A percentile compares a stretch with the other conserved stretches of the same genome.
phyloP scores from a whole-genome alignment of 2,329 filamentous ascomycete genomes.

The Fusarium longipes region DNA sequence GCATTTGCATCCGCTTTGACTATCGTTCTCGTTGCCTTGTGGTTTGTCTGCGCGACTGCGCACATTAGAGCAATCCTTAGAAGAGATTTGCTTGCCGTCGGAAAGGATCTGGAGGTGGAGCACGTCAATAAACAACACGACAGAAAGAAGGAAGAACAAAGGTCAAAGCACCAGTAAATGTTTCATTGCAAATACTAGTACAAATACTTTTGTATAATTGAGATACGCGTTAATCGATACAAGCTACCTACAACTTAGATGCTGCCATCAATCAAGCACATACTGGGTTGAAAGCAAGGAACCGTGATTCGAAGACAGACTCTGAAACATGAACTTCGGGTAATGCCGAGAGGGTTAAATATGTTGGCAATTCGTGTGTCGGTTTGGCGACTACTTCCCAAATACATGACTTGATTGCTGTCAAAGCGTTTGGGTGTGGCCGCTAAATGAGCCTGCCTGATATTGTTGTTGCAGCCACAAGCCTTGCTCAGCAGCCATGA shows the following conservation, averaged over 20 bases:
- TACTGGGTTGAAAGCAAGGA: no score
- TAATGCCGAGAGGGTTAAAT: rapidly evolving
- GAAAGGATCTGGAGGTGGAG: conserved; percentile 23
- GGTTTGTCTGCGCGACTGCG: conserved; percentile 1
- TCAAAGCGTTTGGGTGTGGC: not conserved
- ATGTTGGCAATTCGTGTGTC: not conserved
- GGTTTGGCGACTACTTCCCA: no score
- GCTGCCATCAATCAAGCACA: no score
- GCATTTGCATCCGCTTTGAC: not conserved
- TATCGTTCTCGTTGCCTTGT: not conserved
- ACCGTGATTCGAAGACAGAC: not conserved
- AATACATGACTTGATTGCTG: not conserved
- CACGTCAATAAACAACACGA: conserved; percentile 9
- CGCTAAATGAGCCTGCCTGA: not conserved
- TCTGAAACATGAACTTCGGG: not conserved
- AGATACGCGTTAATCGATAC: no score
- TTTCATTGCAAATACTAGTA: no score
- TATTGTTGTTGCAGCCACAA: conserved; percentile 4
- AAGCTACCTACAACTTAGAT: no score
- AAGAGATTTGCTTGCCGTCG: conserved; percentile 11
- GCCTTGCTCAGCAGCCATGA: not conserved
- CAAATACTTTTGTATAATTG: no score
- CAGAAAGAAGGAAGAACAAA: not conserved
- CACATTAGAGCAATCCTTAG: not conserved
- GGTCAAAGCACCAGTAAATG: not conserved